Evolutionary conservation across 148 eudicot species (phyloP), one percentile per base, ranked within the genome.

Genomic region (Oxyria digyna): DNA sequence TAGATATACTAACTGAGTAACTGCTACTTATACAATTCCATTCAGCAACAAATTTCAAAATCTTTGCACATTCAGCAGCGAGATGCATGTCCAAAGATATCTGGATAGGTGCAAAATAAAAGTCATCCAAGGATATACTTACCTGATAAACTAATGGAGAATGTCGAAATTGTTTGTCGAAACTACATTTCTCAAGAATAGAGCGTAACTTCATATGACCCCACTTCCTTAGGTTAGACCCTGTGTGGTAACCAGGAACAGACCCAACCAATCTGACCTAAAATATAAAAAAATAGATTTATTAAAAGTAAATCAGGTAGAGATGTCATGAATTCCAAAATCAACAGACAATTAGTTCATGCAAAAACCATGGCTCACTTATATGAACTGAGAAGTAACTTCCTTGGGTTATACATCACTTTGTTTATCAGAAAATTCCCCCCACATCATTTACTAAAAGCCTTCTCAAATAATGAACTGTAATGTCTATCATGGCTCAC

Each of bases 61-160:
- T 23, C 4, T 52, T 4, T 55, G 62, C 65, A 31, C 65, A n/a
- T 59, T 59, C 18, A 0, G 65, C 8, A 59, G 38, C 38, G 21
- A 15, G 8, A 59, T 59, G 29, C 65, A 29, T 59, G 35, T 5
- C 8, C 35, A 31, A 27, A 55, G 63, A 26, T 6, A 55, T 24
- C 26, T n/a, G 24, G 8, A 12, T 17, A 20, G 62, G 65, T 26
- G 35, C 6, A 26, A 67, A 21, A 46, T 20, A 45, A 50, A 65
- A 66, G 42, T 5, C 29, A 66, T 21, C 20, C 27, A 59, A 35
- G 24, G 31, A 52, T 52, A 23, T 31, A 52, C 45, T 59, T 29
- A 93, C 98, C 98, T 93, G 98, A 80, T 90, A 93, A 74, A 93
- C 75, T 71, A 93, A 83, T 78, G 95, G 89, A 18, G 98, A 85